These are phyloP conservation scores for Pichia phayaonensis DNA, from an alignment of 805 yeast genomes.

Conservation along the genomic window DNA sequence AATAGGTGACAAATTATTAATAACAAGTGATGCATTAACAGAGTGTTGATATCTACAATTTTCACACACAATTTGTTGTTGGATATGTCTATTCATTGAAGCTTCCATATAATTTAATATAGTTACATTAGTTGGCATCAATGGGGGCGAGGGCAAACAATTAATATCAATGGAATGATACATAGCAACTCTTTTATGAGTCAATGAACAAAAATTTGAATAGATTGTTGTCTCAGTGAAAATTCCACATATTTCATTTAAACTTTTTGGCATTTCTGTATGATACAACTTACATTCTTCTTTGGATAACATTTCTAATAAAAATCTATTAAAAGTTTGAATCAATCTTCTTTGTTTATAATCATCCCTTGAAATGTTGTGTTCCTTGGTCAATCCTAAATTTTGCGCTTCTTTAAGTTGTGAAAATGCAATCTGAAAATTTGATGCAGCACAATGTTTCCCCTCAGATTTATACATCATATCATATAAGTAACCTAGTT, in stretches of 20 bases:
- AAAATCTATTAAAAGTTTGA: conserved; percentile 51
- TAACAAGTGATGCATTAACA: conserved; percentile 44
- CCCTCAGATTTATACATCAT: conserved; percentile 83
- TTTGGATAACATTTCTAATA: conserved; percentile 42
- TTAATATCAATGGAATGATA: conserved; percentile 38
- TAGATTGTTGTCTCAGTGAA: conserved; percentile 35
- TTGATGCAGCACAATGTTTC: conserved; percentile 71
- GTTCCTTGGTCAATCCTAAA: conserved; percentile 46
- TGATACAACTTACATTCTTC: conserved; percentile 38
- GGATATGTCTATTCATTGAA: conserved; percentile 45
- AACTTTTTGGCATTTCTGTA: conserved; percentile 11
- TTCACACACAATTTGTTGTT: conserved; percentile 46
- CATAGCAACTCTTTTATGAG: conserved; percentile 29
- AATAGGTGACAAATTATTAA: conserved; percentile 56
- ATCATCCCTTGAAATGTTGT: conserved; percentile 38
- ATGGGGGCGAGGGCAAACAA: conserved; percentile 28
- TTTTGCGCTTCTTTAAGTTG: conserved; percentile 42
- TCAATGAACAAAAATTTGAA: conserved; percentile 33
- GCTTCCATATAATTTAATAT: conserved; percentile 55
- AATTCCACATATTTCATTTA: conserved; percentile 34
- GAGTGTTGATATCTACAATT: conserved; percentile 44
- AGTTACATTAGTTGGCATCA: conserved; percentile 24
- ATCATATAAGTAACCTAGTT: conserved; percentile 83
- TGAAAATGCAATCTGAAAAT: conserved; percentile 54
- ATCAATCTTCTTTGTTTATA: conserved; percentile 37